Evolutionary conservation across 257 asterid genomes (phyloP).

Genomic region (Striga asiatica): DNA sequence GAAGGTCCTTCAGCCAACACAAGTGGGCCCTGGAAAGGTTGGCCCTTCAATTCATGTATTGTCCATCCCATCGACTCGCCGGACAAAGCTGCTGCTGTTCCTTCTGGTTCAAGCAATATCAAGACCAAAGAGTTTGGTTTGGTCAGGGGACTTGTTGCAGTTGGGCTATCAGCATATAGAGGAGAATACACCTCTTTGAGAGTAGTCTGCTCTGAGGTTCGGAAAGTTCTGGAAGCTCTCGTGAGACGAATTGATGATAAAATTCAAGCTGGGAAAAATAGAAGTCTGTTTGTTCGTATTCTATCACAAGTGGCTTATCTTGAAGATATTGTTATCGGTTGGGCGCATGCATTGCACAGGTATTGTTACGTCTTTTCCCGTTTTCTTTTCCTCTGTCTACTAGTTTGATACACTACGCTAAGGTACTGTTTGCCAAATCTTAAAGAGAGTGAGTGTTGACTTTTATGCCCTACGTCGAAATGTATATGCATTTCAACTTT

Average conservation of each 20-base stretch:
- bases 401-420: no score
- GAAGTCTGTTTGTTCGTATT: slow-evolving; percentile 47
- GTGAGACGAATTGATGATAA: slow-evolving; percentile 48
- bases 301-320: slow-evolving; percentile 92
- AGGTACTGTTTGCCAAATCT: no score
- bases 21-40: slow-evolving; percentile 80
- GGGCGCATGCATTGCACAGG: slow-evolving; percentile 81
- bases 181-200: slow-evolving; percentile 67
- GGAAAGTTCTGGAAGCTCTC: slow-evolving; percentile 71
- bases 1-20: slow-evolving; percentile 75
- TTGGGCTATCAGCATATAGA: slow-evolving; percentile 83
- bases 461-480: no score
- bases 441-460: no score
- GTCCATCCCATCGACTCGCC: slow-evolving; percentile 46
- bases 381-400: neutral
- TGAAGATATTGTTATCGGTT: slow-evolving; percentile 73
- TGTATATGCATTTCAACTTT: no score
- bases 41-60: slow-evolving; percentile 95
- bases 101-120: slow-evolving; percentile 30
- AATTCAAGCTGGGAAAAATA: slow-evolving; percentile 79
- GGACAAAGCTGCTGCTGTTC: slow-evolving; percentile 28
- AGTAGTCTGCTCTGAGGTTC: slow-evolving; percentile 55
- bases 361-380: slow-evolving; percentile 20
- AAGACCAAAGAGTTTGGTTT: slow-evolving; percentile 43
- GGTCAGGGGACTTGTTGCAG: slow-evolving; percentile 82